Evolutionary conservation across 768 basidiomycete species (phyloP).

Genomic region (Suillus variegatus): DNA sequence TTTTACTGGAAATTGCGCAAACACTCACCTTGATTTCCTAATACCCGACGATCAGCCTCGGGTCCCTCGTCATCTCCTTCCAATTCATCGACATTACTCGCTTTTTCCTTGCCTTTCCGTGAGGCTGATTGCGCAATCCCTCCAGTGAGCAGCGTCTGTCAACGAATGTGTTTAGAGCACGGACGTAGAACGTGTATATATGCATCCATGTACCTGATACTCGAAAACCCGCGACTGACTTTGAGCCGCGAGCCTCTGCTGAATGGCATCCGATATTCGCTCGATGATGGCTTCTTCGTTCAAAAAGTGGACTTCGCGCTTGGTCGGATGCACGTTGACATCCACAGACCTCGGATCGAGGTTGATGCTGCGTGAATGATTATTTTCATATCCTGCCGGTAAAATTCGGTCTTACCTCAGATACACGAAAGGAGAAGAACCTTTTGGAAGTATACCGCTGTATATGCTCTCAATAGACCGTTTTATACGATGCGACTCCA

Average conservation of each 20-base stretch:
- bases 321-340: conserved; percentile 98
- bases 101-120: too few relatives aligned
- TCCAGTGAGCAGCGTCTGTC: too few relatives aligned
- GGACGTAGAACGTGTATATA: neutral
- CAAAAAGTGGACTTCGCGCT: conserved; percentile 93
- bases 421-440: conserved; percentile 89
- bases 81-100: too few relatives aligned
- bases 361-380: conserved; percentile 52
- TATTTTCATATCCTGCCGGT: neutral
- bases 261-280: conserved; percentile 71
- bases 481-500: conserved; percentile 87
- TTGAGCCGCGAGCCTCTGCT: conserved; percentile 60
- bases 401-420: conserved; percentile 59
- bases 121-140: too few relatives aligned
- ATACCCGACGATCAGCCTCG: too few relatives aligned
- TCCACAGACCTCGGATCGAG: conserved; percentile 90
- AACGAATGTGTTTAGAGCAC: too few relatives aligned
- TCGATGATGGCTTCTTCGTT: conserved; percentile 88
- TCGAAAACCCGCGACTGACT: conserved; percentile 71
- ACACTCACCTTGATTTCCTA: too few relatives aligned
- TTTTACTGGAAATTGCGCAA: too few relatives aligned
- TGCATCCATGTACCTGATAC: conserved; percentile 54
- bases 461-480: conserved; percentile 87
- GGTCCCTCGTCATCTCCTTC: too few relatives aligned
- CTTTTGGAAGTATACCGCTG: conserved; percentile 84